phyloP scores from a whole-genome alignment of 2,329 filamentous ascomycete genomes.

The Neopestalotiopsis clavispora region DNA sequence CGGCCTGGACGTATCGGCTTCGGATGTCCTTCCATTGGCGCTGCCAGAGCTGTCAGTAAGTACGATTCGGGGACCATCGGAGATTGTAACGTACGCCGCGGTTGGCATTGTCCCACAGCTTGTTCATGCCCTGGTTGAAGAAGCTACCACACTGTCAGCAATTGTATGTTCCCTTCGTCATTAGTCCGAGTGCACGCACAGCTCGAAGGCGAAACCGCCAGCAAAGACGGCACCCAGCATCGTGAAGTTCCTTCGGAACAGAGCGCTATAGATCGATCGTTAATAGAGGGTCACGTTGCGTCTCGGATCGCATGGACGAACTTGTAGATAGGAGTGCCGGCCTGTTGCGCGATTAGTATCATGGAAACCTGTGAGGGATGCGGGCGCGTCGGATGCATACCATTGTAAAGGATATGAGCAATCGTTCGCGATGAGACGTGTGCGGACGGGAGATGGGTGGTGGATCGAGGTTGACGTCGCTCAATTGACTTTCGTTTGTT shows the following conservation, averaged over 20 bases:
- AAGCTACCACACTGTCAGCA: conserved; percentile 60
- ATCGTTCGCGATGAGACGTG: conserved; percentile 17
- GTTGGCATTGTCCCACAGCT: conserved; percentile 90
- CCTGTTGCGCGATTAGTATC: conserved; percentile 43
- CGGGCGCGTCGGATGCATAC: conserved; percentile 45
- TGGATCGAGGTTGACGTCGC: conserved; percentile 17
- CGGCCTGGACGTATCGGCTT: conserved; percentile 77
- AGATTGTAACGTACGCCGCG: conserved; percentile 72
- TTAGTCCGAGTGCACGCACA: conserved; percentile 66
- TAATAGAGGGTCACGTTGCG: conserved; percentile 24
- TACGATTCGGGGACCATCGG: neutral
- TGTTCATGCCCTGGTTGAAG: conserved; percentile 83
- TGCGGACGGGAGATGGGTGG: conserved; percentile 3
- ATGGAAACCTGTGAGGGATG: conserved; percentile 15
- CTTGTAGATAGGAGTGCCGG: conserved; percentile 61
- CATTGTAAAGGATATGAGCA: conserved; percentile 52
- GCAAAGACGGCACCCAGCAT: conserved; percentile 89
- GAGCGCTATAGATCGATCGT: conserved; percentile 59
- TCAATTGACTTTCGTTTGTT: conserved; percentile 18
- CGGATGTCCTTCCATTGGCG: conserved; percentile 99
- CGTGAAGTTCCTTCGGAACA: conserved; percentile 86
- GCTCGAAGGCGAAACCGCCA: conserved; percentile 87
- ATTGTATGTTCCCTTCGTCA: conserved; percentile 16
- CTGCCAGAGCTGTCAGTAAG: conserved; percentile 54
- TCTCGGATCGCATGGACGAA: conserved; percentile 44